Evolutionary conservation across 345 rosid species (phyloP).

Genomic region (Eucalyptus pauciflora): DNA sequence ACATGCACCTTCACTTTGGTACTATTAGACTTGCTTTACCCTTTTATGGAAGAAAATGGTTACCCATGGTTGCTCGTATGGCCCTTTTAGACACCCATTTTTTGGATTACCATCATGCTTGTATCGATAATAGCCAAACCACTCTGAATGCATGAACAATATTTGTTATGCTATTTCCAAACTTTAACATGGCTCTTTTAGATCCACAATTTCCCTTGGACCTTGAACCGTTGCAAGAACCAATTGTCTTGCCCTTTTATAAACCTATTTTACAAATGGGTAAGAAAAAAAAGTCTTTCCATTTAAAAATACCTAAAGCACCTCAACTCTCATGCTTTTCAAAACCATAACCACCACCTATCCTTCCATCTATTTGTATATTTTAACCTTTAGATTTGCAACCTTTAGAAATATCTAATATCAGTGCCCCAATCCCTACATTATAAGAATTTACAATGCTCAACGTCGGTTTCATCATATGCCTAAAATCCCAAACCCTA

Average conservation of each 20-base stretch:
- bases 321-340: not conserved
- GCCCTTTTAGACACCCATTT: not conserved
- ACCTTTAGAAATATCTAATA: not conserved
- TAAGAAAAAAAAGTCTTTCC: not conserved
- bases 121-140: not conserved
- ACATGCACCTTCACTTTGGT: not conserved
- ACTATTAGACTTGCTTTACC: not conserved
- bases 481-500: not conserved
- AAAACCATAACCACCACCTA: not conserved
- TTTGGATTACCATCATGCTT: not conserved
- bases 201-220: not conserved
- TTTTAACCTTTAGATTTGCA: not conserved
- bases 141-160: not conserved
- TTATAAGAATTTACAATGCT: not conserved
- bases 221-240: not conserved
- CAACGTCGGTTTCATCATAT: not conserved
- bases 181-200: not conserved
- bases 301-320: not conserved
- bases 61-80: not conserved
- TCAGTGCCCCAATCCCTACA: not conserved
- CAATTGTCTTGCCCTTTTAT: not conserved
- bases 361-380: not conserved
- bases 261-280: not conserved
- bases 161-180: too few relatives aligned
- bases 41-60: not conserved